phyloP scores from a whole-genome alignment of 257 asterid genomes.

The Oldenlandia corymbosa region DNA sequence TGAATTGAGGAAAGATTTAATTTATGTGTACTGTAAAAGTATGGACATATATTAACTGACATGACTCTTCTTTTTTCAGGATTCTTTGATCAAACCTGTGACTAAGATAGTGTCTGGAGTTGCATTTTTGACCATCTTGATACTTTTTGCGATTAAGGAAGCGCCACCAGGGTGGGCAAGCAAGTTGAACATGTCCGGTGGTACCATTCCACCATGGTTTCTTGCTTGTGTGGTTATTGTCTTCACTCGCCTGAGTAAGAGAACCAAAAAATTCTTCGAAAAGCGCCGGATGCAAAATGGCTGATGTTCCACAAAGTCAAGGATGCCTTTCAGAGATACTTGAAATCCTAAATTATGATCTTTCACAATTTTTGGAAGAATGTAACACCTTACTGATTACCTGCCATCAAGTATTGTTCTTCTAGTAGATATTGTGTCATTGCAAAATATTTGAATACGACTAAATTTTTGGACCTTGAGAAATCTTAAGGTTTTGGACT shows the following conservation, averaged over 20 bases:
- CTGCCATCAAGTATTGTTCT: too few species aligned
- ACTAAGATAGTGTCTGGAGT: slow-evolving; percentile 65
- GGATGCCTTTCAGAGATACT: too few species aligned
- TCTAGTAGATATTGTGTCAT: too few species aligned
- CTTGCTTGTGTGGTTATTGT: slow-evolving; percentile 75
- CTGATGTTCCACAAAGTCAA: too few species aligned
- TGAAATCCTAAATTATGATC: not conserved
- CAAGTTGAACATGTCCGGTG: slow-evolving; percentile 43
- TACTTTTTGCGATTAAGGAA: slow-evolving; percentile 50
- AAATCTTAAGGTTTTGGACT: too few species aligned
- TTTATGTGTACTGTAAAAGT: too few species aligned
- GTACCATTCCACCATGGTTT: slow-evolving; percentile 65
- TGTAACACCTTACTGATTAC: not conserved
- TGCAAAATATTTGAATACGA: too few species aligned
- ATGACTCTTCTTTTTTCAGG: slow-evolving; percentile 40
- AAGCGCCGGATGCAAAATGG: not conserved
- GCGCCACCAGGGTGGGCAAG: slow-evolving; percentile 71
- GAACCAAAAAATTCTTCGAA: slow-evolving; percentile 52
- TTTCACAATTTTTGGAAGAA: not conserved
- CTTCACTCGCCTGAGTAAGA: slow-evolving; percentile 83
- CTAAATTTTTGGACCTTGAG: too few species aligned
- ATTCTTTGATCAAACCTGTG: slow-evolving; percentile 56
- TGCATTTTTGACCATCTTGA: slow-evolving; percentile 39
- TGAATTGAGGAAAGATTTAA: too few species aligned
- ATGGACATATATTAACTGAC: not conserved